Evolutionary conservation across 345 rosid genomes (phyloP).

Genomic region (Aquilaria sinensis): DNA sequence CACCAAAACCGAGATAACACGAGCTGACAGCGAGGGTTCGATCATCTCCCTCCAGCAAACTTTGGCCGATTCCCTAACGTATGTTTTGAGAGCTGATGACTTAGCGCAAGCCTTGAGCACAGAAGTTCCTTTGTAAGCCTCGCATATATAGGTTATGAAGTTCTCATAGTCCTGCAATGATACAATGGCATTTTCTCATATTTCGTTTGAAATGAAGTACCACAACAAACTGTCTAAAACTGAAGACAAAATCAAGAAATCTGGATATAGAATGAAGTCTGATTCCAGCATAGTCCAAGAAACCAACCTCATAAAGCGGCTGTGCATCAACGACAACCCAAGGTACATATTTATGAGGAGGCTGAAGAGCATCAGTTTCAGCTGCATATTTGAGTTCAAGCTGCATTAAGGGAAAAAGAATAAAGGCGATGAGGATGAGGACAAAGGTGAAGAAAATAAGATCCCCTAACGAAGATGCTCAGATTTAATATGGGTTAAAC

Average conservation of each 20-base stretch:
- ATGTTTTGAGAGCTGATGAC: slow-evolving; percentile 15
- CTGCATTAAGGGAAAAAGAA: slow-evolving; percentile 31
- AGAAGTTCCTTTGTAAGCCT: slow-evolving; percentile 52
- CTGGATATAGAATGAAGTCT: neutral
- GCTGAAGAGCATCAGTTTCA: slow-evolving; percentile 75
- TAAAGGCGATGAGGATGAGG: neutral
- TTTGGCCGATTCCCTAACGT: slow-evolving; percentile 12
- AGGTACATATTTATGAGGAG: slow-evolving; percentile 87
- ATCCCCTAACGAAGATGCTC: too few species aligned
- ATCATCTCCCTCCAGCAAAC: slow-evolving; percentile 36
- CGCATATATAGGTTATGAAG: slow-evolving; percentile 71
- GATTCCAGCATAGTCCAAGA: neutral
- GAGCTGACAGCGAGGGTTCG: slow-evolving; percentile 4
- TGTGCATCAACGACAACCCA: slow-evolving; percentile 94
- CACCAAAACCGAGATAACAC: slow-evolving; percentile 16
- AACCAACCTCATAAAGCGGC: slow-evolving; percentile 86
- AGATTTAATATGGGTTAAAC: too few species aligned
- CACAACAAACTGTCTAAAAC: neutral
- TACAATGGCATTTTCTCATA: neutral
- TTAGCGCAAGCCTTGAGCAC: slow-evolving; percentile 49
- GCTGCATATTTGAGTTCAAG: slow-evolving; percentile 75
- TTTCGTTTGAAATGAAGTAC: neutral
- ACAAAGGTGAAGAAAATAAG: too few species aligned
- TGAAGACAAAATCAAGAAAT: too few species aligned
- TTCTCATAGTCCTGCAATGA: slow-evolving; percentile 64